Evolutionary conservation across 1,139 yeast genomes (phyloP).

Genomic region (Debaryomyces subglobosus): DNA sequence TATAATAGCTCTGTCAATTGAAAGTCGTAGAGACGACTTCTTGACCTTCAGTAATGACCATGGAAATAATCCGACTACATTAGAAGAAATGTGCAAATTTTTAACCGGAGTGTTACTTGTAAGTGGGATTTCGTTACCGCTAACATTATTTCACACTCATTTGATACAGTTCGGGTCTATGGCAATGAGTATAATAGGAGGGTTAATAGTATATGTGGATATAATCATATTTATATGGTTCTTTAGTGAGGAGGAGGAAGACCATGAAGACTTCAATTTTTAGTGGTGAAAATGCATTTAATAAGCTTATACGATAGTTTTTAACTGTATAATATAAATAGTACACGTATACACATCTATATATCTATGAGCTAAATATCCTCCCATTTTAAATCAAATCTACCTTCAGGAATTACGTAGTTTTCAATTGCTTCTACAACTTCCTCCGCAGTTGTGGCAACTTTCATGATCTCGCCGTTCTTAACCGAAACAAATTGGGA

Average conservation of each 20-base stretch:
- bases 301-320: neutral
- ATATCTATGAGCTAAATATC: slow-evolving; percentile 23
- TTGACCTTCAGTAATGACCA: slow-evolving; percentile 61
- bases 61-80: slow-evolving; percentile 44
- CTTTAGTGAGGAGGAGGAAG: slow-evolving; percentile 59
- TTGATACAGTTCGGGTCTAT: slow-evolving; percentile 61
- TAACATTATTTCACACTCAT: slow-evolving; percentile 62
- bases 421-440: slow-evolving; percentile 62
- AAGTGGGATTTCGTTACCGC: slow-evolving; percentile 69
- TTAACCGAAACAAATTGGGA: slow-evolving; percentile 70
- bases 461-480: slow-evolving; percentile 69
- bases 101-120: slow-evolving; percentile 67
- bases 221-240: slow-evolving; percentile 72
- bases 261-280: slow-evolving; percentile 56
- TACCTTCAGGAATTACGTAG: slow-evolving; percentile 72
- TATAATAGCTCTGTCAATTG: slow-evolving; percentile 45
- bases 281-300: slow-evolving; percentile 16
- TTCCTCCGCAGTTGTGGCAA: slow-evolving; percentile 69
- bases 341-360: slow-evolving; percentile 5
- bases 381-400: slow-evolving; percentile 76
- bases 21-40: slow-evolving; percentile 56
- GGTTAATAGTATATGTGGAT: slow-evolving; percentile 69
- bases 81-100: slow-evolving; percentile 63
- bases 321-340: slow-evolving; percentile 5
- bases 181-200: slow-evolving; percentile 70